These are phyloP conservation scores for Globisporangium iwayamae DNA, from an alignment of 352 stramenopile species.

Conservation along the genomic window DNA sequence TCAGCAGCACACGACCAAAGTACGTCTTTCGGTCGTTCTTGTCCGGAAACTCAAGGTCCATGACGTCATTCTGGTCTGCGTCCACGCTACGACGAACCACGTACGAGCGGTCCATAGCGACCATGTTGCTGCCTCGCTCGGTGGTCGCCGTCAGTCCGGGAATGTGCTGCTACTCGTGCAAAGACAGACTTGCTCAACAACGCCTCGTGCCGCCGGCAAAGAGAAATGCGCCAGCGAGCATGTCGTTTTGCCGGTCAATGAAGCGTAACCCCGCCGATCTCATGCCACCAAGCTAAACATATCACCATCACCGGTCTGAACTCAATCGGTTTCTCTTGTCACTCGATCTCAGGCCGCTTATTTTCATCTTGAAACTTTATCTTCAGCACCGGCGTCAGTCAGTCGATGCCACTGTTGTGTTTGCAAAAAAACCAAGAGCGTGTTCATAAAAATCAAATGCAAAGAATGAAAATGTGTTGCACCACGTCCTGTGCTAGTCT, in stretches of 20 bases:
- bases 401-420: background rate
- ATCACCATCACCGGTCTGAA: background rate
- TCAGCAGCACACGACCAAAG: conserved; percentile 55
- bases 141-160: background rate
- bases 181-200: background rate
- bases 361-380: background rate
- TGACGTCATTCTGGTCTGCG: conserved; percentile 51
- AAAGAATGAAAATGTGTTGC: background rate
- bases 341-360: background rate
- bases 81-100: conserved; percentile 57
- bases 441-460: background rate
- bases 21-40: conserved; percentile 53
- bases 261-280: background rate
- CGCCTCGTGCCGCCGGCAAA: background rate
- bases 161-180: background rate
- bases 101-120: conserved; percentile 32
- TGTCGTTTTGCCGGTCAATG: background rate
- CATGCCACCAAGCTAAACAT: background rate
- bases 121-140: background rate
- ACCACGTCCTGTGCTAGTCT: background rate
- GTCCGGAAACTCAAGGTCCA: conserved; percentile 59
- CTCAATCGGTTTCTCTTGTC: background rate
- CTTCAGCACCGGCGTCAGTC: background rate
- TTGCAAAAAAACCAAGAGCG: background rate
- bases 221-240: background rate